These are phyloP conservation scores for Suillus subluteus DNA, from an alignment of 768 basidiomycete species.

Conservation along the genomic window DNA sequence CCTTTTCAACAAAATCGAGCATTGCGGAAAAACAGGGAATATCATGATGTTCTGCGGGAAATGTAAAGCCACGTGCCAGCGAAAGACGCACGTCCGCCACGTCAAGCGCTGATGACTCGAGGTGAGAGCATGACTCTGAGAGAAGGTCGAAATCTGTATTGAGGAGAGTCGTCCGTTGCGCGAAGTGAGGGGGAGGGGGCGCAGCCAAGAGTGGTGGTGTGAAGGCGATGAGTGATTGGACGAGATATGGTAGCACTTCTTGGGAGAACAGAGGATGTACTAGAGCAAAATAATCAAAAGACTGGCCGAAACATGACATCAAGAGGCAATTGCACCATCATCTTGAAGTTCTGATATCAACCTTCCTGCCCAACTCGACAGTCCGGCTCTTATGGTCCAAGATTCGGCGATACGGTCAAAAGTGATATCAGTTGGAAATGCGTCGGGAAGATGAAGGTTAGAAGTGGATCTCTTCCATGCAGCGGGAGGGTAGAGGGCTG, in stretches of 20 bases:
- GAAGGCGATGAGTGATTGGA: constrained; percentile 60
- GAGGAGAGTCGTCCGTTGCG: constrained; percentile 47
- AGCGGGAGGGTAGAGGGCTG: constrained; percentile 72
- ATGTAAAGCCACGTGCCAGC: constrained; percentile 66
- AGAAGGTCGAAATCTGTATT: constrained; percentile 72
- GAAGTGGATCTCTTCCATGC: constrained; percentile 53
- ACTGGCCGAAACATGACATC: not conserved
- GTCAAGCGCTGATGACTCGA: constrained; percentile 80
- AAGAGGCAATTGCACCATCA: constrained; percentile 47
- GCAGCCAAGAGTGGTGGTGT: constrained; percentile 53
- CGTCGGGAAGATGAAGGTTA: constrained; percentile 27
- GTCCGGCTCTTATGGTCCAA: constrained; percentile 65
- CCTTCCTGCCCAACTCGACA: constrained; percentile 81
- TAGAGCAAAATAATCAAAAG: constrained; percentile 23
- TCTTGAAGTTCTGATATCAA: constrained; percentile 74
- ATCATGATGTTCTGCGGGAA: constrained; percentile 58
- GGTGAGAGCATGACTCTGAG: constrained; percentile 72
- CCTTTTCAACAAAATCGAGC: constrained; percentile 75
- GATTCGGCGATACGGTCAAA: constrained; percentile 47
- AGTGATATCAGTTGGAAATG: constrained; percentile 19
- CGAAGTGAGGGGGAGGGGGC: constrained; percentile 42
- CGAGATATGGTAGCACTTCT: constrained; percentile 66
- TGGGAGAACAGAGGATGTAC: constrained; percentile 62
- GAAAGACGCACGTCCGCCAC: constrained; percentile 75
- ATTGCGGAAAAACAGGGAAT: constrained; percentile 64